Percentiles rank a stretch among this genome's conserved stretches.
Conservation (phyloP, 805 yeast species). For the Tetrapisispora fleetii region DNA sequence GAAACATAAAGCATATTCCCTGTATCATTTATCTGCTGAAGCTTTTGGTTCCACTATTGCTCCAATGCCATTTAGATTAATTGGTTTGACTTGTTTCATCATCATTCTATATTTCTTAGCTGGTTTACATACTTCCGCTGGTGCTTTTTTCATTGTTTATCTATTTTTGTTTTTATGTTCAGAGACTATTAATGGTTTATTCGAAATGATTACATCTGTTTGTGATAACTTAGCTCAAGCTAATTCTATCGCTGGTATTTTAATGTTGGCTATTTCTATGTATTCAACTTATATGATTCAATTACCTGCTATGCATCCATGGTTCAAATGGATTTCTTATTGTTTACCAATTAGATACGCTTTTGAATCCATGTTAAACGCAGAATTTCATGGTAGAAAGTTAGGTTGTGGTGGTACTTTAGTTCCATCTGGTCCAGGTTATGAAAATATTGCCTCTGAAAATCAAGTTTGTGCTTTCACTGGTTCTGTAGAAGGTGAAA, state of each 20-base stretch:
- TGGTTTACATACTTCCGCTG: conserved; percentile 38
- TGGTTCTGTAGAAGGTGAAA: conserved; percentile 49
- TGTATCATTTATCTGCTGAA: conserved; percentile 68
- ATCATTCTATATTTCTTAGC: conserved; percentile 50
- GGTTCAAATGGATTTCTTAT: conserved; percentile 57
- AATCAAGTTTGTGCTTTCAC: conserved; percentile 46
- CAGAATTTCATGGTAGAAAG: conserved; percentile 45
- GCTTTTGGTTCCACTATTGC: conserved; percentile 53
- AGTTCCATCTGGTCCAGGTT: conserved; percentile 51
- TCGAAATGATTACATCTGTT: conserved; percentile 43
- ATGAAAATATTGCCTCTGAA: conserved; percentile 29
- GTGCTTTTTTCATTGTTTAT: conserved; percentile 43
- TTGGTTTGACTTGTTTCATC: conserved; percentile 36
- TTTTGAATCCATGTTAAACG: conserved; percentile 51
- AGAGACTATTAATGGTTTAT: conserved; percentile 30
- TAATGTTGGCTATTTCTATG: conserved; percentile 38
- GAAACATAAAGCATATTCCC: conserved; percentile 62
- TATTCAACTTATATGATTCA: conserved; percentile 60
- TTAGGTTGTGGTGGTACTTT: conserved; percentile 25
- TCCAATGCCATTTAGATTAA: conserved; percentile 52
- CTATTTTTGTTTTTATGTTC: conserved; percentile 30
- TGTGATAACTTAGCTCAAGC: conserved; percentile 43
- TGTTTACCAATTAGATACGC: conserved; percentile 44
- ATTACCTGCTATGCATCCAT: conserved; percentile 45
- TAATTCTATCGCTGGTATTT: conserved; percentile 45